phyloP scores from a whole-genome alignment of 352 stramenopile species.

The Pythium rishiriense region DNA sequence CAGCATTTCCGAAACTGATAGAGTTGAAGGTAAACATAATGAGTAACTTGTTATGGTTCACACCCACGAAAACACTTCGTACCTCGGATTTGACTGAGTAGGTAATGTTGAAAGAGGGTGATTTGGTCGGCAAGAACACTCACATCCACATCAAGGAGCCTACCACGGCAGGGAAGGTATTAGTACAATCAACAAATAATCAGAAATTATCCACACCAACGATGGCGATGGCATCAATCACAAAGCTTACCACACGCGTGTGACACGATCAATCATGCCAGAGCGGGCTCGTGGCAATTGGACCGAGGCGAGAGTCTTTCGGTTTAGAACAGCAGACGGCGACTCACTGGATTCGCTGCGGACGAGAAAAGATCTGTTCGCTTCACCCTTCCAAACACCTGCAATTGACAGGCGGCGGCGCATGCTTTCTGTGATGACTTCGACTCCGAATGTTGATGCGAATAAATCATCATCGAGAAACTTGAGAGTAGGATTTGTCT shows the following conservation, averaged over 20 bases:
- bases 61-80: neutral
- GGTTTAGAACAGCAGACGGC: constrained; percentile 29
- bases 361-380: constrained; percentile 65
- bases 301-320: constrained; percentile 26
- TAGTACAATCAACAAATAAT: neutral
- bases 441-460: constrained; percentile 57
- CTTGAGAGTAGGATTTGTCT: constrained; percentile 50
- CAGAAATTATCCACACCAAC: neutral
- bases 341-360: constrained; percentile 40
- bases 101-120: constrained; percentile 84
- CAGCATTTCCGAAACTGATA: constrained; percentile 77
- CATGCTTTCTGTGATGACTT: constrained; percentile 80
- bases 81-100: constrained; percentile 89
- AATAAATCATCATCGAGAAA: constrained; percentile 83
- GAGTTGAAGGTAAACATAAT: neutral
- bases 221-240: neutral
- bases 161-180: constrained; percentile 15
- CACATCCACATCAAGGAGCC: constrained; percentile 76
- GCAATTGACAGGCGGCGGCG: constrained; percentile 70
- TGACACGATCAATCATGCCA: constrained; percentile 26
- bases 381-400: constrained; percentile 66
- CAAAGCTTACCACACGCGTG: constrained; percentile 57
- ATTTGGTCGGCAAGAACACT: constrained; percentile 84
- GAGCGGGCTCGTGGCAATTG: constrained; percentile 14
- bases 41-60: neutral